These are phyloP conservation scores for Paramecium tetraurelia DNA, from an alignment of 73 alveolate species.

Conservation along the genomic window DNA sequence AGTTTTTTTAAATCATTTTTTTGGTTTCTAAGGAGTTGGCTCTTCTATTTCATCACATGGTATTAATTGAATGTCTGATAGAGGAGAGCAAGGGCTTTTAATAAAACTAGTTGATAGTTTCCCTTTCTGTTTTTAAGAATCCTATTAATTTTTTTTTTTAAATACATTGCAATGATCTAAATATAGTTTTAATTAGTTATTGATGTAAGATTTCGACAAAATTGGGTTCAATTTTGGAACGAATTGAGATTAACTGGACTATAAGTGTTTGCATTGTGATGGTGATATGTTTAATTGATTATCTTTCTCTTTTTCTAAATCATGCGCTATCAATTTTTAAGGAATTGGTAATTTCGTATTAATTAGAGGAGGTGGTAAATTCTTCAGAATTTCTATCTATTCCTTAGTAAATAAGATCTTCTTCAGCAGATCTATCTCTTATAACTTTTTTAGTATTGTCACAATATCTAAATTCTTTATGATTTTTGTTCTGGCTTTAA, in stretches of 20 bases:
- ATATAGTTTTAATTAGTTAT: background rate
- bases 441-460: background rate
- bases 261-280: background rate
- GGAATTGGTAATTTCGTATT: background rate
- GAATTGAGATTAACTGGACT: background rate
- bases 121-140: background rate
- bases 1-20: background rate
- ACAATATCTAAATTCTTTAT: background rate
- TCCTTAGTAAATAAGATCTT: background rate
- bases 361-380: background rate
- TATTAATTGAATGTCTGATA: background rate
- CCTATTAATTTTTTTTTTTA: background rate
- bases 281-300: background rate
- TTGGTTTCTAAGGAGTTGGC: background rate
- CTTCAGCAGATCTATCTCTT: background rate
- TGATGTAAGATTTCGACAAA: background rate
- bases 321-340: background rate
- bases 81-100: background rate
- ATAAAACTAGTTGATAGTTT: background rate
- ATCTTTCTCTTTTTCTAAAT: background rate
- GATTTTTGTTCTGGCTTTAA: background rate
- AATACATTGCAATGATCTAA: background rate
- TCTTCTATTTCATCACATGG: background rate
- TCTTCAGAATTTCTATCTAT: background rate
- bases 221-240: background rate